A percentile compares a stretch with the other conserved stretches of the same genome.
Evolutionary conservation across 164 flowering plant species (phyloP).

Genomic region (Chloranthus sessilifolius): DNA sequence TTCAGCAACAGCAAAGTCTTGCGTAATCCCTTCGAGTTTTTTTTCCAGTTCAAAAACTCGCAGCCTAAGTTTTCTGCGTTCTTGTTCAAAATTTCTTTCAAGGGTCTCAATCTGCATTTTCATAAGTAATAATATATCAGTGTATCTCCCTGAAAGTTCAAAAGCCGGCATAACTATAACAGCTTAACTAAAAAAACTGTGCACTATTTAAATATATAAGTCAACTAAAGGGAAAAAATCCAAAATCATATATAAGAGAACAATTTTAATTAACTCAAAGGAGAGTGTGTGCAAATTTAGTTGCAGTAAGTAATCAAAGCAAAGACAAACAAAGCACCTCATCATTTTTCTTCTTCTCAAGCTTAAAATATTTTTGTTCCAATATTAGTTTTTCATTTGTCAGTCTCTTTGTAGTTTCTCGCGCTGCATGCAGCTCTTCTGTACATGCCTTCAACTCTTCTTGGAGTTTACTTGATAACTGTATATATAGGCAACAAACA

Average conservation of each 20-base stretch:
- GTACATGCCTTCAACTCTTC: slow-evolving; percentile 55
- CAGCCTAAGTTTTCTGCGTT: slow-evolving; percentile 41
- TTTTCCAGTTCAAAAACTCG: slow-evolving; percentile 63
- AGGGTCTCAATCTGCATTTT: slow-evolving; percentile 44
- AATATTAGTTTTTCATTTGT: slow-evolving; percentile 53
- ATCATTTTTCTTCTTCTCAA: slow-evolving; percentile 56
- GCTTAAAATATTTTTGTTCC: slow-evolving; percentile 53
- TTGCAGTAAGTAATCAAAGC: not conserved
- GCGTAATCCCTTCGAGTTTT: slow-evolving; percentile 39
- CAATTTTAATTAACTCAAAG: not conserved
- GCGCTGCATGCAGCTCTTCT: slow-evolving; percentile 51
- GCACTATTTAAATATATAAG: not conserved
- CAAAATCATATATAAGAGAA: not conserved
- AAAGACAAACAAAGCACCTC: slow-evolving; percentile 35
- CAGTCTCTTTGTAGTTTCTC: slow-evolving; percentile 51
- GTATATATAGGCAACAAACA: not conserved
- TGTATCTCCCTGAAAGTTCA: not conserved
- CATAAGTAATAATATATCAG: slow-evolving; percentile 4
- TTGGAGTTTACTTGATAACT: slow-evolving; percentile 50
- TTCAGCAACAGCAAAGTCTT: slow-evolving; percentile 48
- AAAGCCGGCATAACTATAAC: too few relatives aligned
- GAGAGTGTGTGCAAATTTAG: not conserved
- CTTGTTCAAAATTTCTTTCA: slow-evolving; percentile 56
- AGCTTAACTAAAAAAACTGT: not conserved
- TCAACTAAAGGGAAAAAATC: not conserved